A percentile compares a stretch with the other conserved stretches of the same genome.
These are phyloP conservation scores for Poa annua DNA, from an alignment of 176 grass and related monocot species.

Conservation along the genomic window DNA sequence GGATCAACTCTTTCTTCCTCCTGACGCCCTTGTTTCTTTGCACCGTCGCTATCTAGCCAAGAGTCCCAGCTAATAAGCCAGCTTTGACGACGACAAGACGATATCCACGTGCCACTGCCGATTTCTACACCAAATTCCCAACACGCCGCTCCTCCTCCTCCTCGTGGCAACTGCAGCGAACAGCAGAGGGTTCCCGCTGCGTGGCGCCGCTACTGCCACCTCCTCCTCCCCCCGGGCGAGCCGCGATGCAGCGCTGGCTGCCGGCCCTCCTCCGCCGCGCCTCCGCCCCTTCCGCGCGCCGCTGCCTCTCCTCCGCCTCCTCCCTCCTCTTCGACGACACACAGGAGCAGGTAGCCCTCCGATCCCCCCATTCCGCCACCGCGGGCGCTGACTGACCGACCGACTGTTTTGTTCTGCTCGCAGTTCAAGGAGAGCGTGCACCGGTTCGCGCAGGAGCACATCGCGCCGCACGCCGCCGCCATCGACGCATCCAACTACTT, in stretches of 20 bases:
- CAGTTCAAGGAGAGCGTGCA: constrained; percentile 94
- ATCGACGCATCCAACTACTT: constrained; percentile 78
- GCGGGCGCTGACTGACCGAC: neutral
- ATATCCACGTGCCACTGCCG: too few species aligned
- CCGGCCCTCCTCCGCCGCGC: constrained; percentile 54
- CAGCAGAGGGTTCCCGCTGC: neutral
- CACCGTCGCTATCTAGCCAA: too few species aligned
- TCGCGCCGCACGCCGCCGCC: constrained; percentile 76
- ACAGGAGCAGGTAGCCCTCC: constrained; percentile 71
- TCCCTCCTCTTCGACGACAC: constrained; percentile 97
- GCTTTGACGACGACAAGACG: too few species aligned
- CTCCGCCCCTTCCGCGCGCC: constrained; percentile 6
- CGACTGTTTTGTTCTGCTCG: too few species aligned
- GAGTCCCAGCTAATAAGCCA: too few species aligned
- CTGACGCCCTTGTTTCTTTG: too few species aligned
- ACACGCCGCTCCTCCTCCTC: too few species aligned
- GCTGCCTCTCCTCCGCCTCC: constrained; percentile 53
- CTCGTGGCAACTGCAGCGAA: too few species aligned
- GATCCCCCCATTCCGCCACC: neutral
- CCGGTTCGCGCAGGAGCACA: constrained; percentile 83
- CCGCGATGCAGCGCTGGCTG: constrained; percentile 40
- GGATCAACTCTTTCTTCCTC: too few species aligned
- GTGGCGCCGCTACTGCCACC: neutral
- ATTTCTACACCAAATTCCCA: too few species aligned
- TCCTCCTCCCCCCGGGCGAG: neutral